A percentile compares a stretch with the other conserved stretches of the same genome.
Evolutionary conservation across 2,329 filamentous ascomycete species (phyloP).

Genomic region (Pestalotiopsis sp.): DNA sequence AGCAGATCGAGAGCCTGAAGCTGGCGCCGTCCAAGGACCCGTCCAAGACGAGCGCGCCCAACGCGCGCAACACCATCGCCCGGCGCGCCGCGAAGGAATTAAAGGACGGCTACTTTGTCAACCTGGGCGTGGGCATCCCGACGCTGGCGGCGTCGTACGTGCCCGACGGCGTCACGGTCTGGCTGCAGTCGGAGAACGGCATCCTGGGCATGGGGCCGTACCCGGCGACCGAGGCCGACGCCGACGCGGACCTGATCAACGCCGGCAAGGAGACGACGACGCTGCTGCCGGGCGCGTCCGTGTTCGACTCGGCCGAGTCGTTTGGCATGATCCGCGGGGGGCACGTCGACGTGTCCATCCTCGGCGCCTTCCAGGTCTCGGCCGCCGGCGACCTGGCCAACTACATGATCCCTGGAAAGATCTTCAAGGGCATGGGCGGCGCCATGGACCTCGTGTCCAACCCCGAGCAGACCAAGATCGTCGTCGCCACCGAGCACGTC

Average conservation of each 20-base stretch:
- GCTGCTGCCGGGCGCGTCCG: slow-evolving; percentile 73
- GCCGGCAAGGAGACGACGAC: slow-evolving; percentile 89
- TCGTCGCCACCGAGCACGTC: slow-evolving; percentile 71
- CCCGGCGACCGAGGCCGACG: slow-evolving; percentile 66
- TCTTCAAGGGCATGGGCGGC: slow-evolving; percentile 86
- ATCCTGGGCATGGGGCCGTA: slow-evolving; percentile 84
- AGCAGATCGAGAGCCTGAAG: slow-evolving; percentile 73
- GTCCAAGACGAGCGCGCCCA: slow-evolving; percentile 45
- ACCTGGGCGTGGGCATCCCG: slow-evolving; percentile 83
- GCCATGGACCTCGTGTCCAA: slow-evolving; percentile 76
- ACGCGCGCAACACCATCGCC: slow-evolving; percentile 72
- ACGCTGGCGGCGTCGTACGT: slow-evolving; percentile 82
- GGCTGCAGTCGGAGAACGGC: slow-evolving; percentile 86
- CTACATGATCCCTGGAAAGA: slow-evolving; percentile 89
- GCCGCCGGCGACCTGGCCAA: slow-evolving; percentile 81
- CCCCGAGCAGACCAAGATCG: slow-evolving; percentile 72
- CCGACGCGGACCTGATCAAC: slow-evolving; percentile 82
- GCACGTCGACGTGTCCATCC: slow-evolving; percentile 81
- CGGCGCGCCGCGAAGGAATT: slow-evolving; percentile 79
- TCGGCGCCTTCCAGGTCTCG: slow-evolving; percentile 81
- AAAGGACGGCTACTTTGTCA: slow-evolving; percentile 79
- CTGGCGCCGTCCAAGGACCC: slow-evolving; percentile 47
- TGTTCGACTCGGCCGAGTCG: slow-evolving; percentile 80
- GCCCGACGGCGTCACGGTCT: slow-evolving; percentile 69
- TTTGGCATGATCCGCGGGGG: slow-evolving; percentile 89